Evolutionary conservation across 2,329 filamentous ascomycete genomes (phyloP), one percentile per base, ranked within the genome.

Genomic region (Mycosphaerella sp.): DNA sequence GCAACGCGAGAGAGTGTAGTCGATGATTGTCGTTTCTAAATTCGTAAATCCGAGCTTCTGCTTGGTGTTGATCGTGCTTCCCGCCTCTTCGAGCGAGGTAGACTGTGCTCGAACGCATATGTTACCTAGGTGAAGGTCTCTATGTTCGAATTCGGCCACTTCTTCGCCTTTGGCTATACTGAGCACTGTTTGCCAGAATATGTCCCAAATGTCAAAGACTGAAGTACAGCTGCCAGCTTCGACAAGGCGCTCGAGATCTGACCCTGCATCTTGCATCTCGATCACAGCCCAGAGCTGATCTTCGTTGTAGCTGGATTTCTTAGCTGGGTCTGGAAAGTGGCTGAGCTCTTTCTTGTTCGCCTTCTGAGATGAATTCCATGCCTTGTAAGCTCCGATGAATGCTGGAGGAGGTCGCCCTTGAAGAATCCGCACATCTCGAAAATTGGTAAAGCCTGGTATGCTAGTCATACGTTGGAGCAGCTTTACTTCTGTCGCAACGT

Each of bases 1-100:
- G 1, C 79, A 80, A n/a, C 82, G 77, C 1, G 81, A 84, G 32
- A 85, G 74, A 1, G 82, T 84, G 65, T 85, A 85, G 64, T 85
- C 82, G 58, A 85, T 85, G 18, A 85, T 75, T 0, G 82, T 84
- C 1, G 80, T 80, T 58, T 82, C 78, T 3, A 84, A 66, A 1
- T 72, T 71, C 12, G 78, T 79, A 50, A 79, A 73, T 2, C 75
- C 73, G 18, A 82, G 63, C 37, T 72, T 75, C 17, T 64, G 62
- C 14, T 54, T 57, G 32, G 57, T 25, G 34, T 65, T 61, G 68
- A 60, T 25, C 21, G 21, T 25, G 21, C 5, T 25, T 25, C 21
- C 21, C 21, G 21, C 55, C 6, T 21, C 34, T 13, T 34, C 17
- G 18, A 41, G 44, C 13, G 35, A 17, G 12, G 55, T 13, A 6